Percentiles rank a stretch among this genome's conserved stretches.
Conservation (phyloP, 768 basidiomycete genomes). For the Suillus spraguei region DNA sequence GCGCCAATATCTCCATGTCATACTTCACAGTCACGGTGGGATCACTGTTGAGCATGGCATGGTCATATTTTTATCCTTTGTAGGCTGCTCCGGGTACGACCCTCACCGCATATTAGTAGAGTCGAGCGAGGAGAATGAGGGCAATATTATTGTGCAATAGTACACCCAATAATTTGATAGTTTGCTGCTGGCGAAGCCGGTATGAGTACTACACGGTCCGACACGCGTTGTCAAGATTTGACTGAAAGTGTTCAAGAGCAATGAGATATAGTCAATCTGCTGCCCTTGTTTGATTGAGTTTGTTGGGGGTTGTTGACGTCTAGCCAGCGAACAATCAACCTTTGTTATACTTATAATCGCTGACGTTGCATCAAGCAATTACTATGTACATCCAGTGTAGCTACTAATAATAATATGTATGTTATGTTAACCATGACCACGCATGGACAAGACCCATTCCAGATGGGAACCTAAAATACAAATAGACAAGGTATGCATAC, state of each 20-base stretch:
- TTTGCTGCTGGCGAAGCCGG: too few species aligned
- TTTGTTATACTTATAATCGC: neutral
- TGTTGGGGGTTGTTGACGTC: neutral
- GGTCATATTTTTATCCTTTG: neutral
- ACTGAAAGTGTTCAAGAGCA: neutral
- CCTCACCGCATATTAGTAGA: neutral
- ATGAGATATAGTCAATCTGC: neutral
- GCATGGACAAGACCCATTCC: conserved; percentile 1
- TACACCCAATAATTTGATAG: too few species aligned
- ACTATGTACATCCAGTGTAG: neutral
- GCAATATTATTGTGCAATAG: too few species aligned
- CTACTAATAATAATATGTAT: neutral
- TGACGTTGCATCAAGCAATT: neutral
- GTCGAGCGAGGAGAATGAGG: neutral
- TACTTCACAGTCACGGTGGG: neutral
- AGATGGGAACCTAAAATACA: neutral
- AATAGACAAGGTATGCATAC: neutral
- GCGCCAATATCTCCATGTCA: neutral
- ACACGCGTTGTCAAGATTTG: neutral
- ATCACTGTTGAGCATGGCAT: too few species aligned
- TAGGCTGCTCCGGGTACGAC: neutral
- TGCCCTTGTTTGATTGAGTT: neutral
- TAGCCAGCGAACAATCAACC: neutral
- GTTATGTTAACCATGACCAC: conserved; percentile 1
- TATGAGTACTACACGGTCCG: too few species aligned